phyloP scores from a whole-genome alignment of 1,284 basidiomycete species.

The Volvariella volvacea region DNA sequence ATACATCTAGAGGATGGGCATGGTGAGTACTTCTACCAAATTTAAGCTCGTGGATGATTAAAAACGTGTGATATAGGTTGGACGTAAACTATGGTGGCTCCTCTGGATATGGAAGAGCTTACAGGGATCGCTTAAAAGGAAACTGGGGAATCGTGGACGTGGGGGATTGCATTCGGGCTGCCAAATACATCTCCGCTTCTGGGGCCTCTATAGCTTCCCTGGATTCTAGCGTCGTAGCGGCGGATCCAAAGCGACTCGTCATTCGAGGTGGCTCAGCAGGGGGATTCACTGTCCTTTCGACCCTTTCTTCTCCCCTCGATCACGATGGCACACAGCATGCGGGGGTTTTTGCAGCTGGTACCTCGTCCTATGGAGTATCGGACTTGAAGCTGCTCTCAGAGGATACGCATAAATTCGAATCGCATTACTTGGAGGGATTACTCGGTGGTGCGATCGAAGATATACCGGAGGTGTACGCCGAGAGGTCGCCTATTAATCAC shows the following conservation, averaged over 20 bases:
- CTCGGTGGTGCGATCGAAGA: conserved; percentile 46
- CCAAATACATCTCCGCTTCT: conserved; percentile 33
- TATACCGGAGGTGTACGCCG: conserved; percentile 39
- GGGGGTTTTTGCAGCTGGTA: conserved; percentile 41
- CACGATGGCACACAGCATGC: conserved; percentile 16
- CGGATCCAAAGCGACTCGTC: conserved; percentile 50
- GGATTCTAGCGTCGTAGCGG: conserved; percentile 7
- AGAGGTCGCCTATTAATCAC: conserved; percentile 43
- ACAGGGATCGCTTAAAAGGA: conserved; percentile 49
- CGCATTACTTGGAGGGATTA: conserved; percentile 45
- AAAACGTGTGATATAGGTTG: conserved; percentile 35
- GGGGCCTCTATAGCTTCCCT: conserved; percentile 27
- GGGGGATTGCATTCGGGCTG: conserved; percentile 50
- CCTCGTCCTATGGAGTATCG: conserved; percentile 48
- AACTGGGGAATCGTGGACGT: conserved; percentile 70
- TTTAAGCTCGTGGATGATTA: background rate
- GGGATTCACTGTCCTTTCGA: conserved; percentile 52
- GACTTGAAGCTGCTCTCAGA: conserved; percentile 42
- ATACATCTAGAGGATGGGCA: conserved; percentile 60
- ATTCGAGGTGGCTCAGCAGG: conserved; percentile 59
- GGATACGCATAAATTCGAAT: conserved; percentile 65
- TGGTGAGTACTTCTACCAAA: conserved; percentile 31
- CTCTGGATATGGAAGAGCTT: conserved; percentile 56
- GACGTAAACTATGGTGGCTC: conserved; percentile 70
- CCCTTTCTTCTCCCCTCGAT: conserved; percentile 28